These are phyloP conservation scores for Penicillium crystallinum DNA, from an alignment of 495 filamentous ascomycete genomes.

Conservation along the genomic window DNA sequence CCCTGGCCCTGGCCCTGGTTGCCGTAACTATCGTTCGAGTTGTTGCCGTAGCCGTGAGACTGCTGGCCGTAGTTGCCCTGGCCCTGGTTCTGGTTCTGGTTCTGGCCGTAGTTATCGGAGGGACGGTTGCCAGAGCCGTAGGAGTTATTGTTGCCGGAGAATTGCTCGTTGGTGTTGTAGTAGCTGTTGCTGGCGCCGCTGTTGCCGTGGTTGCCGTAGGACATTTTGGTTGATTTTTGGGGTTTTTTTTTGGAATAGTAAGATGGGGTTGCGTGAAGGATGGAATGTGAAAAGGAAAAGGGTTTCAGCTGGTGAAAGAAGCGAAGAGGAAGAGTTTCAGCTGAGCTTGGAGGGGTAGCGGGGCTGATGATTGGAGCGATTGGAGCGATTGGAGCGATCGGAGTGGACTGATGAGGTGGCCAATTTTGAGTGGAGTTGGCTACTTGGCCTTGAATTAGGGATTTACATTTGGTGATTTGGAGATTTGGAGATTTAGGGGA, in stretches of 20 bases:
- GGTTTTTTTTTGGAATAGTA: not conserved
- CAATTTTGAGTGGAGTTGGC: not conserved
- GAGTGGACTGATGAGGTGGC: not conserved
- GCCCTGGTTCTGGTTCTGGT: constrained; percentile 14
- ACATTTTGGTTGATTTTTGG: constrained; percentile 9
- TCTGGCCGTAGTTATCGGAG: not conserved
- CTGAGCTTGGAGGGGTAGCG: constrained; percentile 5
- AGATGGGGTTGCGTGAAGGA: not conserved
- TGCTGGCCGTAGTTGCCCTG: constrained; percentile 3
- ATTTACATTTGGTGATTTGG: not conserved
- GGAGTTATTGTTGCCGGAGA: constrained; percentile 2
- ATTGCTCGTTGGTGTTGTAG: constrained; percentile 14
- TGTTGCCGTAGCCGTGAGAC: not conserved
- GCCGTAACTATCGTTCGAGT: not conserved
- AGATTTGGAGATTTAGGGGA: too few species aligned
- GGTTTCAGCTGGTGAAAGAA: not conserved
- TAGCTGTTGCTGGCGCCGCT: constrained; percentile 7
- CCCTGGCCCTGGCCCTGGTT: constrained; percentile 1
- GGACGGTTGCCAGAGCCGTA: not conserved
- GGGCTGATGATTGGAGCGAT: not conserved
- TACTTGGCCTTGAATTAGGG: not conserved
- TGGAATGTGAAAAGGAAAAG: not conserved
- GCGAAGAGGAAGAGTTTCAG: constrained; percentile 6
- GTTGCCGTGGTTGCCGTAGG: constrained; percentile 10
- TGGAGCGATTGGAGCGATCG: not conserved